A percentile compares a stretch with the other conserved stretches of the same genome.
Evolutionary conservation across 768 basidiomycete genomes (phyloP).

Genomic region (Boletus rex-veris): DNA sequence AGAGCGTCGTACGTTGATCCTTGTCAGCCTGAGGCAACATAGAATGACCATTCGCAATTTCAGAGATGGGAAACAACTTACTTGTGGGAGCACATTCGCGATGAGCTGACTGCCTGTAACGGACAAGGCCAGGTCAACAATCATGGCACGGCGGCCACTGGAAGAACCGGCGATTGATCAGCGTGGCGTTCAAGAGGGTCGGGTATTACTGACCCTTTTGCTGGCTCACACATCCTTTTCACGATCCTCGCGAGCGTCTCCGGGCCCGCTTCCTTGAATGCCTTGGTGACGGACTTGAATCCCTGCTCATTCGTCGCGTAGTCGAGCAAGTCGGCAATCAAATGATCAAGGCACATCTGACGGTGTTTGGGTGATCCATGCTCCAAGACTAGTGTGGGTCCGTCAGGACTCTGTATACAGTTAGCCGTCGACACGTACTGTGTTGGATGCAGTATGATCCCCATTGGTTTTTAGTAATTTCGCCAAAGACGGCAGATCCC

Average conservation of each 20-base stretch:
- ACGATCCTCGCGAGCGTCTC: conserved; percentile 73
- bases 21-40: conserved; percentile 62
- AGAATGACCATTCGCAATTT: conserved; percentile 7
- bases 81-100: conserved; percentile 74
- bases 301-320: conserved; percentile 83
- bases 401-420: conserved; percentile 2
- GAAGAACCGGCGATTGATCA: conserved; percentile 18
- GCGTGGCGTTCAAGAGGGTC: not conserved
- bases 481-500: conserved; percentile 61
- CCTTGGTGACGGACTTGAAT: conserved; percentile 83
- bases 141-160: conserved; percentile 74
- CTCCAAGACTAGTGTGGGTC: conserved; percentile 58
- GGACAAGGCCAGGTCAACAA: conserved; percentile 82
- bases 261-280: conserved; percentile 78
- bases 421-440: conserved; percentile 46
- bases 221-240: conserved; percentile 81
- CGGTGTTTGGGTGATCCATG: conserved; percentile 78
- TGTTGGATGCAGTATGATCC: conserved; percentile 86
- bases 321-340: conserved; percentile 71
- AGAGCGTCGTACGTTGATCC: conserved; percentile 76
- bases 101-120: conserved; percentile 84
- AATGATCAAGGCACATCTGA: conserved; percentile 72
- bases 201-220: conserved; percentile 55
- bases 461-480: conserved; percentile 86
- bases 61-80: conserved; percentile 30